Evolutionary conservation across 345 rosid genomes (phyloP), one percentile per base, ranked within the genome.

Genomic region (Citrus maxima): DNA sequence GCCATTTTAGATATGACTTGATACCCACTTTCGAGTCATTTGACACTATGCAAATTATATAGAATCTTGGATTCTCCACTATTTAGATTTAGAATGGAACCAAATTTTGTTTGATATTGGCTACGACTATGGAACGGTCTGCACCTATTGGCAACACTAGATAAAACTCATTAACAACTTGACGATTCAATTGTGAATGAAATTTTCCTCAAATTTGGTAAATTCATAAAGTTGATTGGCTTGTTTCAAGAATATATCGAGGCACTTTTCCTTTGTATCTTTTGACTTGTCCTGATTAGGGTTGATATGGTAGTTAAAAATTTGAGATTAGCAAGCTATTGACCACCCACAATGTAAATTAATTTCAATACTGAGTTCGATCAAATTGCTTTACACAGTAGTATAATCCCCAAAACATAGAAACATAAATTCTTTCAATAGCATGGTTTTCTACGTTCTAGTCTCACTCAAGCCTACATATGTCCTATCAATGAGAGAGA

Each of bases 21-120:
- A 68, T 35, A 66, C 73, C 46, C 9, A 60, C 85, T 79, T 83
- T 81, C 69, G 27, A 79, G 82, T 79, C 85, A 86, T 25, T 75
- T 49, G 62, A 81, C 83, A 83, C 83, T 71, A 74, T 25, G 49
- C 60, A 9, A 30, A 13, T 10, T 46, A 0, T 3, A 38, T 70
- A 66, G 88, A 77, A 81, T 81, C 82, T 60, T 16, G 59, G 84
- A 81, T 79, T 78, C 84, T 83, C 86, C 86, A 81, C 83, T 75
- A 81, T 64, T 67, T 16, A 66, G 77, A 72, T 35, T 16, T 7
- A 21, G 56, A 42, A 24, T 21, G 16, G 61, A 80, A 9, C 40
- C 72, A 64, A 49, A 32, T 74, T 34, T 62, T 77, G 68, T 74
- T 70, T 81, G 77, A 6, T 30, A 35, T 30, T 34, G 24, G 49